A percentile compares a stretch with the other conserved stretches of the same genome.
Conservation (phyloP, 805 yeast genomes). For the Wickerhamomyces pijperi region DNA sequence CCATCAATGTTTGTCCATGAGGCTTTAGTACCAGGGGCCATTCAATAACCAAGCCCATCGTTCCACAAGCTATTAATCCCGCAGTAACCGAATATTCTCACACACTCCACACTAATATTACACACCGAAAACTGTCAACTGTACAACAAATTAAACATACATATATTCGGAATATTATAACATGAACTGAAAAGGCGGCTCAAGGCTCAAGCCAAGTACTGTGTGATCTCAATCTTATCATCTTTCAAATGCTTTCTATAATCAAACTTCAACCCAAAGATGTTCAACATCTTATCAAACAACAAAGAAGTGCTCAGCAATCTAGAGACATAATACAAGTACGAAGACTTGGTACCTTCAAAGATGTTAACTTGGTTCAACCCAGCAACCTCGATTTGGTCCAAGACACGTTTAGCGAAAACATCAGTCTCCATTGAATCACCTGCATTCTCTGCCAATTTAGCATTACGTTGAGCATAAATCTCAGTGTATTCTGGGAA, state of each 20-base stretch:
- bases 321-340: slow-evolving; percentile 3
- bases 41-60: no score
- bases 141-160: no score
- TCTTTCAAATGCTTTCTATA: slow-evolving; percentile 12
- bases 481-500: slow-evolving; percentile 10
- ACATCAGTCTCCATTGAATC: slow-evolving; percentile 22
- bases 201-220: not conserved
- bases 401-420: slow-evolving; percentile 30
- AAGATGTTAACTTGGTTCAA: slow-evolving; percentile 10
- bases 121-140: no score
- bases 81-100: no score
- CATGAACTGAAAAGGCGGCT: no score
- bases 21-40: no score
- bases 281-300: slow-evolving; percentile 8
- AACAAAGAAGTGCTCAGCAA: slow-evolving; percentile 6
- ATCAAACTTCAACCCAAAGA: slow-evolving; percentile 14
- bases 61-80: no score
- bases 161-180: no score
- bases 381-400: slow-evolving; percentile 19
- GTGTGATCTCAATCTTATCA: not conserved
- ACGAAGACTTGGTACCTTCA: slow-evolving; percentile 13
- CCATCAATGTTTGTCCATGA: no score
- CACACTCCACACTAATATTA: no score
- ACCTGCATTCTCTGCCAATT: slow-evolving; percentile 1
- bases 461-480: slow-evolving; percentile 5